Base-by-base conservation (phyloP, 1,139 yeast genomes). In the Meyerozyma athensensis region DNA sequence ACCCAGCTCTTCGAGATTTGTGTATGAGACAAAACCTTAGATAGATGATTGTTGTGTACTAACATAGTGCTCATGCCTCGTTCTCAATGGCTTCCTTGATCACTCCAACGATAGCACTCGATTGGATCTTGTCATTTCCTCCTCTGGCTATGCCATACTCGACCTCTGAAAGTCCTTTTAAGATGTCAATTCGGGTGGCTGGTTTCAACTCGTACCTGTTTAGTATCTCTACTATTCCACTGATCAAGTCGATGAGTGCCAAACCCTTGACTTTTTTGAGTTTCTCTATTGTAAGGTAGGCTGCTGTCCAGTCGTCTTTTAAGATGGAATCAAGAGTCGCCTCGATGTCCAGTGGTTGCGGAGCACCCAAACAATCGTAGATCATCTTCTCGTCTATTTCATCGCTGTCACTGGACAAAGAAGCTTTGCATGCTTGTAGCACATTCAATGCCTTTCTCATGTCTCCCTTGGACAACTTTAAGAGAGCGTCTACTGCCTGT, bases 371-470 rank as follows among this genome's bases (percentile, higher is more conserved):
- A 59, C 97, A 90, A 49, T 90, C 96, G 58, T 86, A 94, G 26
- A 94, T 81, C 79, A 86, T 82, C 40, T 77, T 78, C 33, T 72
- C 75, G 23, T 82, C 76, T 28, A 90, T 81, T 31, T 60, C 64
- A 4, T 59, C 65, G 19, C 54, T 63, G 9, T 49, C 54, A 14
- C 58, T 59, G 23, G 77, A 79, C 19, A 79, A 60, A 0, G 95
- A 86, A 0, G 96, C 89, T 46, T 85, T 77, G 58, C 98, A 86
- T 0, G 97, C 95, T 61, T 94, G 99, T 38, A 94, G 62, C 6
- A 94, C 97, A 55, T 94, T 94, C 49, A 94, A 72, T 1, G 95
- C 96, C 43, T 87, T 78, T 65, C 98, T 79, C 98, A 94, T 94
- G 59, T 94, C 99, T 36, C 99, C 99, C 43, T 78, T 75, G 7